Conservation (phyloP, 2,329 filamentous ascomycete species). For the Epichloe brachyelytri region DNA sequence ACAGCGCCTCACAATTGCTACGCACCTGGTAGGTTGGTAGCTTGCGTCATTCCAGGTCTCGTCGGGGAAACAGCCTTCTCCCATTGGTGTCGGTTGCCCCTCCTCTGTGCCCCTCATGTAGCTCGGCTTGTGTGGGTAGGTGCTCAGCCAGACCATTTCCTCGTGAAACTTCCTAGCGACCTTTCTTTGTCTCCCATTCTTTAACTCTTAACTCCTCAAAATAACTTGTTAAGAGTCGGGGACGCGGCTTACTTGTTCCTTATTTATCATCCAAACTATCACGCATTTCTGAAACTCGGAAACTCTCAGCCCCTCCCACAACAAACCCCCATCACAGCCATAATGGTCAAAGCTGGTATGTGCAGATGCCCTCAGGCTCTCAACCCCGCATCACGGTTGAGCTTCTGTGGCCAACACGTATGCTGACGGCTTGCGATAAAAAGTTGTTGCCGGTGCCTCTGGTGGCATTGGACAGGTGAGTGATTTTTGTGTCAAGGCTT, state of each 20-base stretch:
- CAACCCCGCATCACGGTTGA: conserved; percentile 13
- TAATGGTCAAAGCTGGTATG: conserved; percentile 51
- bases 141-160: background rate
- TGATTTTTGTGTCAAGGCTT: background rate
- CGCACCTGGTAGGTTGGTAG: background rate
- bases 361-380: conserved; percentile 11
- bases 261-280: background rate
- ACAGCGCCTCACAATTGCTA: no score
- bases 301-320: background rate
- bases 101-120: background rate
- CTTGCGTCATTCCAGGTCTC: background rate
- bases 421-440: conserved; percentile 6
- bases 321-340: conserved; percentile 9
- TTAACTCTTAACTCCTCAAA: background rate
- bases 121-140: background rate
- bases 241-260: background rate
- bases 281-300: background rate
- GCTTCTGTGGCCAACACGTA: conserved; percentile 2
- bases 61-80: background rate
- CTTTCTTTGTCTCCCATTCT: background rate
- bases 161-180: background rate
- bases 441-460: conserved; percentile 84
- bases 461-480: conserved; percentile 96
- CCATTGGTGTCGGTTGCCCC: background rate
- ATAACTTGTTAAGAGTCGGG: background rate